Percentiles rank a stretch among this genome's conserved stretches.
Conservation (phyloP, 306 rosid species). For the Malus orientalis region DNA sequence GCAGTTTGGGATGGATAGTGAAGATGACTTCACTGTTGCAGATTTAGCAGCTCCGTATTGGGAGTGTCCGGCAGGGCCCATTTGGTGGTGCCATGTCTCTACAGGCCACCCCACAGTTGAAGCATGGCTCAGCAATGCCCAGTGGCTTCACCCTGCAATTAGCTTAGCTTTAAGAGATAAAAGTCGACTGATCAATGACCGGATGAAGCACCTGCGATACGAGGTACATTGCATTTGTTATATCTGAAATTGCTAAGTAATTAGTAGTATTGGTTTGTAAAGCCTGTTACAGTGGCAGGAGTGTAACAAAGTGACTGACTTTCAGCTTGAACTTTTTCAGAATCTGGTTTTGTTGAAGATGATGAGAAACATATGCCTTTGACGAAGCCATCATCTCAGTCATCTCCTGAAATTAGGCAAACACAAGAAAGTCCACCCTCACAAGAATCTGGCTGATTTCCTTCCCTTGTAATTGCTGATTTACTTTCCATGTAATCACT, state of each 20-base stretch:
- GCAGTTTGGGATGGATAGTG: slow-evolving; percentile 43
- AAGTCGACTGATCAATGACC: slow-evolving; percentile 67
- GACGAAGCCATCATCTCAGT: too few relatives aligned
- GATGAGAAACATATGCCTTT: too few relatives aligned
- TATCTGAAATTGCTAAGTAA: background rate
- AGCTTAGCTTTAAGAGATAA: slow-evolving; percentile 81
- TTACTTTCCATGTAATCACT: too few relatives aligned
- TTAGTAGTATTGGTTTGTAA: background rate
- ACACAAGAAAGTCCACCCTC: too few relatives aligned
- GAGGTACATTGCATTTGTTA: slow-evolving; percentile 45
- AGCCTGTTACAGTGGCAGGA: background rate
- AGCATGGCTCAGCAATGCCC: slow-evolving; percentile 72
- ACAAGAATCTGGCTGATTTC: too few relatives aligned
- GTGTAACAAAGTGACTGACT: background rate
- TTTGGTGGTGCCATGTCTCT: slow-evolving; percentile 91
- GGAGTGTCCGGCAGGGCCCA: slow-evolving; percentile 88
- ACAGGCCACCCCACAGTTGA: slow-evolving; percentile 58
- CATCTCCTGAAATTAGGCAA: too few relatives aligned
- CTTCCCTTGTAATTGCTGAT: too few relatives aligned
- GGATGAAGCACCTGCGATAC: slow-evolving; percentile 82
- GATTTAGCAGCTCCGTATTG: slow-evolving; percentile 85
- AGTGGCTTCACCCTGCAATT: slow-evolving; percentile 89
- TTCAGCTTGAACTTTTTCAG: background rate
- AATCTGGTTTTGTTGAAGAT: background rate
- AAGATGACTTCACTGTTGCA: slow-evolving; percentile 74